These are phyloP conservation scores for Yamadazyma sp. DNA, from an alignment of 1,139 yeast genomes.

Conservation along the genomic window DNA sequence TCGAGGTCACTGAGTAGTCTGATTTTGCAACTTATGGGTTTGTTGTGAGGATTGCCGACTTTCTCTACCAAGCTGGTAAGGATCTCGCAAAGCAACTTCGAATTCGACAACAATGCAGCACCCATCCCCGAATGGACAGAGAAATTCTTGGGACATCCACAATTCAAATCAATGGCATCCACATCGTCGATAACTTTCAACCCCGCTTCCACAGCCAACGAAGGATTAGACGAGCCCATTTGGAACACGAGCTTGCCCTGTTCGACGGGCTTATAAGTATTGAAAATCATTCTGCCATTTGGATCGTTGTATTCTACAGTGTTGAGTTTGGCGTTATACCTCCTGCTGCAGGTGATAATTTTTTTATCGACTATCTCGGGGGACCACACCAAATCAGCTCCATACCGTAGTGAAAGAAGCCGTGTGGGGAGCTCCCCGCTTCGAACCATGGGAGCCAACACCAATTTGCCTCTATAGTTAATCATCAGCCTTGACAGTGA, in stretches of 20 bases:
- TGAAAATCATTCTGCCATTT: slow-evolving; percentile 52
- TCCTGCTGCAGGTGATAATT: slow-evolving; percentile 65
- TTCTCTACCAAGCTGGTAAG: slow-evolving; percentile 65
- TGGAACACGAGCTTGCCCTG: slow-evolving; percentile 73
- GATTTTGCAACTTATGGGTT: slow-evolving; percentile 89
- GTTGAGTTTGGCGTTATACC: slow-evolving; percentile 51
- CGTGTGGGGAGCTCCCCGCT: slow-evolving; percentile 93
- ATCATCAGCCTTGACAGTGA: no score
- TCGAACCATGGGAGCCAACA: slow-evolving; percentile 94
- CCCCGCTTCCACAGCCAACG: slow-evolving; percentile 86
- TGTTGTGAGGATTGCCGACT: slow-evolving; percentile 74
- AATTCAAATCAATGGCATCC: slow-evolving; percentile 88
- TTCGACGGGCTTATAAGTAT: slow-evolving; percentile 69
- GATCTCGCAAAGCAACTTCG: slow-evolving; percentile 73
- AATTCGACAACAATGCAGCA: slow-evolving; percentile 82
- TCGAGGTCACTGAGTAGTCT: slow-evolving; percentile 57
- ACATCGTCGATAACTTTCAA: slow-evolving; percentile 78
- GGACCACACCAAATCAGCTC: slow-evolving; percentile 94
- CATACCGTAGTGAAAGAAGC: slow-evolving; percentile 71
- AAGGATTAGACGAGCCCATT: slow-evolving; percentile 83
- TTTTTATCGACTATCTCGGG: slow-evolving; percentile 93
- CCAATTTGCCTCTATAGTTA: slow-evolving; percentile 59
- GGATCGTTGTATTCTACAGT: slow-evolving; percentile 59
- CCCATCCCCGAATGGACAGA: slow-evolving; percentile 96
- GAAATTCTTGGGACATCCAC: slow-evolving; percentile 94